phyloP scores from a whole-genome alignment of 192 early-diverging fungal species.

The Chytriomyces confervae region DNA sequence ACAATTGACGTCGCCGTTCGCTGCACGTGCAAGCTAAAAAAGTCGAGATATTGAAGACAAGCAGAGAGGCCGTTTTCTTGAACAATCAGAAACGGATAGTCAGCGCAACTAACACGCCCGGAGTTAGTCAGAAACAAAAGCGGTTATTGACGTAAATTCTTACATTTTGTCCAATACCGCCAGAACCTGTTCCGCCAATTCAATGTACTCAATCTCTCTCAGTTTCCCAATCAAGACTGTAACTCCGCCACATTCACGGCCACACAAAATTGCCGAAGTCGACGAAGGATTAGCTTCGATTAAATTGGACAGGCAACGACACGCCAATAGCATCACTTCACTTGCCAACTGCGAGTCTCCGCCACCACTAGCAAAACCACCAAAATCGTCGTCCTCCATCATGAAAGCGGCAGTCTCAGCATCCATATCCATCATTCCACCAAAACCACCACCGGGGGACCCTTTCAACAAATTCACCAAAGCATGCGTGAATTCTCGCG shows the following conservation, averaged over 20 bases:
- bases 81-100: slow-evolving; percentile 72
- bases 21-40: slow-evolving; percentile 86
- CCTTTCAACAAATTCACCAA: slow-evolving; percentile 67
- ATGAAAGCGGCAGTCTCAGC: slow-evolving; percentile 46
- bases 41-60: slow-evolving; percentile 84
- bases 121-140: background rate
- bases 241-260: slow-evolving; percentile 75
- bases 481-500: slow-evolving; percentile 70
- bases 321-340: slow-evolving; percentile 86
- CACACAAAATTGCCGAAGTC: slow-evolving; percentile 42
- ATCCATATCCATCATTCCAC: slow-evolving; percentile 6
- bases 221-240: slow-evolving; percentile 77
- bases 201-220: slow-evolving; percentile 87
- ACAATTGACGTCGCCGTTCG: slow-evolving; percentile 76
- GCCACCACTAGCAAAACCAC: slow-evolving; percentile 36
- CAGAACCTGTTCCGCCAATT: slow-evolving; percentile 88
- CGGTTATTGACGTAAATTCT: slow-evolving; percentile 15
- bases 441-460: too few species aligned
- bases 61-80: slow-evolving; percentile 77
- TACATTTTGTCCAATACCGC: slow-evolving; percentile 79
- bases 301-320: slow-evolving; percentile 88
- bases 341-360: slow-evolving; percentile 52
- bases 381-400: slow-evolving; percentile 46
- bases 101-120: slow-evolving; percentile 37
- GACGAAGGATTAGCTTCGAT: slow-evolving; percentile 85